Percentiles rank a stretch among this genome's conserved stretches.
These are phyloP conservation scores for Fusarium ramigenum DNA, from an alignment of 2,329 filamentous ascomycete species.

Conservation along the genomic window DNA sequence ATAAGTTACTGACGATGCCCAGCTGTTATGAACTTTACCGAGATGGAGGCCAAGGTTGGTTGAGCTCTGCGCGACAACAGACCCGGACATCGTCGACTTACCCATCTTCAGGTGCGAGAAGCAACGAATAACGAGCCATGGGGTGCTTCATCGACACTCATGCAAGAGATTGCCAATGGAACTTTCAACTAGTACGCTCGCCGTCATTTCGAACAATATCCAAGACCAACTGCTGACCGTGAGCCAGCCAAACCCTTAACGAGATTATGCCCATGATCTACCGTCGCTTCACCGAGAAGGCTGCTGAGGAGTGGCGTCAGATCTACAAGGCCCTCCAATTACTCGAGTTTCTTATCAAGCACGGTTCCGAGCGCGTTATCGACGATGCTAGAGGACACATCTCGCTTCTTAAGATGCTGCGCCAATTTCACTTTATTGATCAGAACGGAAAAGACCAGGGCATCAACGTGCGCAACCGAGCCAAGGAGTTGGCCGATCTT, in stretches of 20 bases:
- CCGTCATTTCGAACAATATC: slow-evolving; percentile 48
- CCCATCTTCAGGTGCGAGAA: slow-evolving; percentile 78
- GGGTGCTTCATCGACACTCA: slow-evolving; percentile 83
- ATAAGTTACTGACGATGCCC: slow-evolving; percentile 44
- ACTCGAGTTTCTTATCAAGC: slow-evolving; percentile 96
- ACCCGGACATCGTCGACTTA: slow-evolving; percentile 24
- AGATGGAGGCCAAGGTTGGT: slow-evolving; percentile 80
- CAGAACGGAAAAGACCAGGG: slow-evolving; percentile 98
- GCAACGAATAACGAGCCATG: slow-evolving; percentile 99
- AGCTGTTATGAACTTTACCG: slow-evolving; percentile 99
- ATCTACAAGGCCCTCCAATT: slow-evolving; percentile 99
- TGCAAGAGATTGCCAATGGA: slow-evolving; percentile 98
- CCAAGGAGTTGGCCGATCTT: slow-evolving; percentile 95
- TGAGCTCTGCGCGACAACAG: slow-evolving; percentile 6
- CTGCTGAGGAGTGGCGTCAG: slow-evolving; percentile 97
- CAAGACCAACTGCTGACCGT: slow-evolving; percentile 29
- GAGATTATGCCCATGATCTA: slow-evolving; percentile 99
- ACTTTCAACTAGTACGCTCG: slow-evolving; percentile 95
- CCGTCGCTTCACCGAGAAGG: slow-evolving; percentile 97
- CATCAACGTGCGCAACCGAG: slow-evolving; percentile 94
- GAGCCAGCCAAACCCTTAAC: slow-evolving; percentile 85
- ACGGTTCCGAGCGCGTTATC: slow-evolving; percentile 96
- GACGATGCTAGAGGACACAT: slow-evolving; percentile 96
- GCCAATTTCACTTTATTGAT: slow-evolving; percentile 97
- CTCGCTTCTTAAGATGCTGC: slow-evolving; percentile 95